Conservation (phyloP, 192 early-diverging fungal species). For the Phycomyces nitens region DNA sequence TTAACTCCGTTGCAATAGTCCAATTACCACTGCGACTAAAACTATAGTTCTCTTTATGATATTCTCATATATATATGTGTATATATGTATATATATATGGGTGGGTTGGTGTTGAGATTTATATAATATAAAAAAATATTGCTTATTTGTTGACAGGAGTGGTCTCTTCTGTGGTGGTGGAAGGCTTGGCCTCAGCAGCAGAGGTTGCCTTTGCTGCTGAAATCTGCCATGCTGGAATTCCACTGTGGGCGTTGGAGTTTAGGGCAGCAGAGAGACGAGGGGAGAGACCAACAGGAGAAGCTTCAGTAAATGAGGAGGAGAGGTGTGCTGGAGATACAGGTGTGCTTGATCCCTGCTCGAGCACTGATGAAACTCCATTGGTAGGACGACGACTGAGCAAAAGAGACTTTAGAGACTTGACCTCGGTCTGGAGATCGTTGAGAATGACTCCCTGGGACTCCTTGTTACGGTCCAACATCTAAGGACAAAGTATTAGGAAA, state of each 20-base stretch:
- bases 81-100: too few relatives aligned
- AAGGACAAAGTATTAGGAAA: slow-evolving; percentile 1
- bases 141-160: not conserved
- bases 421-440: slow-evolving; percentile 85
- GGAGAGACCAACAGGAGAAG: slow-evolving; percentile 19
- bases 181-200: slow-evolving; percentile 5
- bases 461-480: slow-evolving; percentile 60
- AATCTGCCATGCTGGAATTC: slow-evolving; percentile 70
- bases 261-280: slow-evolving; percentile 19
- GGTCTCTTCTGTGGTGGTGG: not conserved
- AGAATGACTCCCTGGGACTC: slow-evolving; percentile 64
- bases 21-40: too few relatives aligned
- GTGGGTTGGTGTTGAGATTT: too few relatives aligned
- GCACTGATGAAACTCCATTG: slow-evolving; percentile 38
- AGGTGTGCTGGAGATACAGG: slow-evolving; percentile 41
- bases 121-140: not conserved
- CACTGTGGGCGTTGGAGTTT: slow-evolving; percentile 7
- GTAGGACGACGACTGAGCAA: slow-evolving; percentile 70
- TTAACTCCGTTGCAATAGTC: too few relatives aligned
- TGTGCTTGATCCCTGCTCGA: slow-evolving; percentile 24
- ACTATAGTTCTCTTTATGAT: too few relatives aligned
- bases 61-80: too few relatives aligned
- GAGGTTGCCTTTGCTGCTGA: slow-evolving; percentile 15
- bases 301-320: slow-evolving; percentile 13
- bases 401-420: slow-evolving; percentile 91